phyloP scores from a whole-genome alignment of 2,329 filamentous ascomycete genomes.

The Elsinoe australis region DNA sequence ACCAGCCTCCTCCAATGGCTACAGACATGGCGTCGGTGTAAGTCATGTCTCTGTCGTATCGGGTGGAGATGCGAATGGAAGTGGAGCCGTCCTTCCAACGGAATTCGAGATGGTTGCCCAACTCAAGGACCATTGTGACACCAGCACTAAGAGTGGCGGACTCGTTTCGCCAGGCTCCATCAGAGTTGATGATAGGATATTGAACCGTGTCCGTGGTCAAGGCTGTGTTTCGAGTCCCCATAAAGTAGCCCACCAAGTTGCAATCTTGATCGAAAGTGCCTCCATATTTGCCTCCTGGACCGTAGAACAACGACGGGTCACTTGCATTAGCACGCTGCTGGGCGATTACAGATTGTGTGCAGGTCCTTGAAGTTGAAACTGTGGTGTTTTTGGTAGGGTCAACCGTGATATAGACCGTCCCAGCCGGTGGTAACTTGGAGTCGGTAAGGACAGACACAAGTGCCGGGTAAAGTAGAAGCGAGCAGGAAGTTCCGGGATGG shows the following conservation, averaged over 20 bases:
- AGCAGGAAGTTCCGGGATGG: not conserved
- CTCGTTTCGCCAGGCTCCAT: not conserved
- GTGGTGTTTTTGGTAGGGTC: not conserved
- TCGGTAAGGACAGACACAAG: not conserved
- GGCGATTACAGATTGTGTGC: not conserved
- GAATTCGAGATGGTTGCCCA: not conserved
- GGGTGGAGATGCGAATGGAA: not conserved
- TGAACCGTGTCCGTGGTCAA: not conserved
- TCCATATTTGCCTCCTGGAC: not conserved
- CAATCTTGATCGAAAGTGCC: not conserved
- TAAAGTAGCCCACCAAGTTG: not conserved
- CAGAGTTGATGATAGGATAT: not conserved
- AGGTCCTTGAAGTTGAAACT: not conserved
- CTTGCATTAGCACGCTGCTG: not conserved
- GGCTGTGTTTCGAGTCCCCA: not conserved
- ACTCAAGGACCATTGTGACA: not conserved
- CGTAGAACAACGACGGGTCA: not conserved
- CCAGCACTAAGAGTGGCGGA: not conserved
- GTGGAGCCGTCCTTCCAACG: not conserved
- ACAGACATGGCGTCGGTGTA: not conserved
- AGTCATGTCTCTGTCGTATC: not conserved
- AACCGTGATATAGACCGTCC: not conserved
- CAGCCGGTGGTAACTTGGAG: not conserved
- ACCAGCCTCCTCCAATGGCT: not conserved
- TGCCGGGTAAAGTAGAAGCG: not conserved